Evolutionary conservation across 805 yeast species (phyloP), one percentile per base, ranked within the genome.

Genomic region (Candida anglica): DNA sequence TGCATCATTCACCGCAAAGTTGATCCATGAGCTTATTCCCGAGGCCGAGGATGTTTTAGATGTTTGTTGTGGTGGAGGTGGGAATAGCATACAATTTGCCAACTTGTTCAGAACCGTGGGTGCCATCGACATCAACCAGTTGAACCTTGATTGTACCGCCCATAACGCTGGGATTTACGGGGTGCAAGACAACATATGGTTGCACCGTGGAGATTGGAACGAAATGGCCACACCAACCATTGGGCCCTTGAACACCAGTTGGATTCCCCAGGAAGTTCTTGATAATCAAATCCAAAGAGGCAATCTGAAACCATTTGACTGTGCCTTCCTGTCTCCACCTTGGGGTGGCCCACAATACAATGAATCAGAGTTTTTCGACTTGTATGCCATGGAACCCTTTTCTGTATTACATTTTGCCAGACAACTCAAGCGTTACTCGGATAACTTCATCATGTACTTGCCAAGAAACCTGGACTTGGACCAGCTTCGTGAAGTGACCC

Each of bases 61-160:
- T 48, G 69, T 84, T 2, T 85, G 86, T 46, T 79, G 91, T 43
- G 96, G 96, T 0, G 95, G 88, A 1, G 96, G 95, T 1, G 95
- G 95, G 0, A 86, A 86, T 49, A 63, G 84, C 1, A 81, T 86
- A 15, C 95, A 86, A 45, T 75, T 88, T 53, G 85, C 89, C 30
- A 48, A 64, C 35, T 42, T 51, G 21, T 83, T 85, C 55, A 69
- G 71, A 1, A 45, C 49, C 17, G 81, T 78, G 1, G 72, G 76
- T 22, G 87, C 83, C 2, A 56, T 85, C 1, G 95, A 86, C 47
- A 62, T 63, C 25, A 78, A 77, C 34, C 59, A 68, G 21, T 70
- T 69, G 17, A 82, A 84, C 50, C 53, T 83, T n/a, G 62, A 69
- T 36, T 84, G 94, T 50, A 74, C 89, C 0, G 57, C 59, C 20